Conservation (phyloP, 2,329 filamentous ascomycete species). For the Scedosporium dehoogii region DNA sequence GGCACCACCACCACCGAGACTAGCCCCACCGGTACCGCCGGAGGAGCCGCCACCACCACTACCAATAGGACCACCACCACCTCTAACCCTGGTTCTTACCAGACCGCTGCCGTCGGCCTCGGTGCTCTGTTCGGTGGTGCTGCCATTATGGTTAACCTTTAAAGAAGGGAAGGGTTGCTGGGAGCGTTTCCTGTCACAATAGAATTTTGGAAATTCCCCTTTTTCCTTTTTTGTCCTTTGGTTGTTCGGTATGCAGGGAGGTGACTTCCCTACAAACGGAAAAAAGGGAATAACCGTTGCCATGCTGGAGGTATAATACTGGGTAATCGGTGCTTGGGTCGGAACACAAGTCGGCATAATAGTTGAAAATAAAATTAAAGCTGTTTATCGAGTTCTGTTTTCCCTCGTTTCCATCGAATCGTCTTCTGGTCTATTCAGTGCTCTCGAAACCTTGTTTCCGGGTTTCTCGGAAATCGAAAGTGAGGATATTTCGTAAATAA, state of each 20-base stretch:
- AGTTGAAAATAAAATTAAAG: background rate
- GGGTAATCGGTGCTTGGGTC: background rate
- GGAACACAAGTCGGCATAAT: background rate
- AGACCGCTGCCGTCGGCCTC: conserved; percentile 28
- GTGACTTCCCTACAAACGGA: background rate
- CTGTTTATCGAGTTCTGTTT: background rate
- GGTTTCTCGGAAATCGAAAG: too few relatives aligned
- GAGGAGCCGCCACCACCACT: conserved; percentile 10
- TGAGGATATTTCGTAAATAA: too few relatives aligned
- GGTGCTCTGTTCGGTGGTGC: conserved; percentile 37
- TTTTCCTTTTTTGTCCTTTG: background rate
- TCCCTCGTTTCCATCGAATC: background rate
- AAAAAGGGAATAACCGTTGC: background rate
- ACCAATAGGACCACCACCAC: conserved; percentile 6
- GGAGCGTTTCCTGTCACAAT: background rate
- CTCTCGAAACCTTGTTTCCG: too few relatives aligned
- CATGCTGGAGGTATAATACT: background rate
- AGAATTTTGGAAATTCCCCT: background rate
- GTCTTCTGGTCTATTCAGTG: too few relatives aligned
- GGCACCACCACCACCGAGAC: conserved; percentile 10
- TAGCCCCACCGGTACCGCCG: conserved; percentile 15
- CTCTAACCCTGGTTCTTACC: conserved; percentile 10
- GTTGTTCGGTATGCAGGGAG: background rate
- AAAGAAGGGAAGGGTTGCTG: conserved; percentile 13
- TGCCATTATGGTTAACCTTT: conserved; percentile 34